phyloP scores from a whole-genome alignment of 2,329 filamentous ascomycete genomes.

The Tolypocladium nubicola region DNA sequence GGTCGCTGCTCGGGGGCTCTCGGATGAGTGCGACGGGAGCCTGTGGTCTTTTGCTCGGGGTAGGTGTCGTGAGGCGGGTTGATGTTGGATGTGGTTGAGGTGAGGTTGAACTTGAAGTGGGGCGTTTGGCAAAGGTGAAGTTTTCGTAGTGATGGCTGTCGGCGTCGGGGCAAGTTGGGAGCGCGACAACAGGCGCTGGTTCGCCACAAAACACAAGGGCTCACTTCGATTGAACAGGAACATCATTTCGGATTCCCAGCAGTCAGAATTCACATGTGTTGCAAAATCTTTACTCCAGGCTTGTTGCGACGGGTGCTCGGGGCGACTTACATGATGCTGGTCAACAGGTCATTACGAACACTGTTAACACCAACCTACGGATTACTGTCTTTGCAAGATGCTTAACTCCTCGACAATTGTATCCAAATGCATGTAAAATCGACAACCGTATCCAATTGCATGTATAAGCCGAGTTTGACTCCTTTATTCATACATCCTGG shows the following conservation, averaged over 20 bases:
- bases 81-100: background rate
- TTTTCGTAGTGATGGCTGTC: constrained; percentile 9
- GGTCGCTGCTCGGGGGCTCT: background rate
- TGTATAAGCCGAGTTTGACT: background rate
- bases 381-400: background rate
- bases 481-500: background rate
- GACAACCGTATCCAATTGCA: too few species aligned
- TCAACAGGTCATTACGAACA: background rate
- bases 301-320: background rate
- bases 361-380: background rate
- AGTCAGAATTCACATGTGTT: background rate
- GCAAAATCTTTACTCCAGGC: too few species aligned
- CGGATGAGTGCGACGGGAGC: background rate
- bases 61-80: background rate
- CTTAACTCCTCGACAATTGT: too few species aligned
- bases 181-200: background rate
- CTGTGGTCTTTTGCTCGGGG: background rate
- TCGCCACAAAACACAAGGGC: background rate
- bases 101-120: constrained; percentile 17
- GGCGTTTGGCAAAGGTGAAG: constrained; percentile 11
- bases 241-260: background rate
- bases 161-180: background rate
- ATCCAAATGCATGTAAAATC: too few species aligned
- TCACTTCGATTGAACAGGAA: background rate
- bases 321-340: background rate